phyloP scores from a whole-genome alignment of 352 stramenopile genomes.

The Phytophthora aleatoria region DNA sequence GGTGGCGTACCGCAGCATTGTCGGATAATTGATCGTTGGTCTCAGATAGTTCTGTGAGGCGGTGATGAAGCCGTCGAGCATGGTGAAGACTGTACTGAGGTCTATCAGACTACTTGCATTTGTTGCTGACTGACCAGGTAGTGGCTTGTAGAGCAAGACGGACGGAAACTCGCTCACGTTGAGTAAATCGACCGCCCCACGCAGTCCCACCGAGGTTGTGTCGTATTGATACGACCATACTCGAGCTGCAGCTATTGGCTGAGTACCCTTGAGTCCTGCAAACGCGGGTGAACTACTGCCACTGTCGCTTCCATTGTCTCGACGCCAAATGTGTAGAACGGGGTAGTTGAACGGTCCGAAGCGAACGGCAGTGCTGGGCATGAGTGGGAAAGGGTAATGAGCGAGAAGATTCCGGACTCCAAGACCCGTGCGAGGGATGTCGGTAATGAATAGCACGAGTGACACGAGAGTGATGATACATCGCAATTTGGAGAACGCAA shows the following conservation, averaged over 20 bases:
- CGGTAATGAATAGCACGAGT: constrained; percentile 43
- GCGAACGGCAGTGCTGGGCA: constrained; percentile 33
- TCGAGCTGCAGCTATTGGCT: constrained; percentile 11
- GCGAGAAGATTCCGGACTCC: constrained; percentile 29
- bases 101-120: constrained; percentile 18
- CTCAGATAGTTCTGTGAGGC: constrained; percentile 1
- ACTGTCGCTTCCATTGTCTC: constrained; percentile 2
- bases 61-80: constrained; percentile 40
- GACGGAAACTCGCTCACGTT: constrained; percentile 33
- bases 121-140: constrained; percentile 2
- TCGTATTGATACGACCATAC: constrained; percentile 51
- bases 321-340: constrained; percentile 35
- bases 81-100: constrained; percentile 32
- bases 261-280: constrained; percentile 23
- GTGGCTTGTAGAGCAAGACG: constrained; percentile 35
- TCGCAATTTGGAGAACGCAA: constrained; percentile 36
- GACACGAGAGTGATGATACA: constrained; percentile 45
- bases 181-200: constrained; percentile 33
- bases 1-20: constrained; percentile 30
- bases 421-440: constrained; percentile 58
- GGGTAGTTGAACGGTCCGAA: constrained; percentile 62
- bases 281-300: constrained; percentile 4
- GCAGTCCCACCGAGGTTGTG: constrained; percentile 39
- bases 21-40: neutral
- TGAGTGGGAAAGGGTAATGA: constrained; percentile 31